Conservation (phyloP, 106 monocot genomes). For the Dactylorhiza incarnata region DNA sequence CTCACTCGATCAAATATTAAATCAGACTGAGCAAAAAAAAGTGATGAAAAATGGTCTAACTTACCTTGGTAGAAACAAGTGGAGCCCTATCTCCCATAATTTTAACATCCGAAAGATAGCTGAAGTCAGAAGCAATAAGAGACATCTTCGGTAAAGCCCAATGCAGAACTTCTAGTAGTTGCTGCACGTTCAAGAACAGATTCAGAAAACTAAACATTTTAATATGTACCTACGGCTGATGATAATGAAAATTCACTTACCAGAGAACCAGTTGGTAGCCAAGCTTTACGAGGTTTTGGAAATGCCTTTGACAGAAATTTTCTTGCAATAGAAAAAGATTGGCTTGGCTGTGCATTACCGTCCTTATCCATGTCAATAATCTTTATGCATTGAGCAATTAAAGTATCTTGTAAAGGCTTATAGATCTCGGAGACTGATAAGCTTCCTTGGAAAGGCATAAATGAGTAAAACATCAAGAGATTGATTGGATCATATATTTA, state of each 20-base stretch:
- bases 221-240: neutral
- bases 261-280: conserved; percentile 95
- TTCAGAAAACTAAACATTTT: neutral
- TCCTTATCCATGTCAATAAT: conserved; percentile 54
- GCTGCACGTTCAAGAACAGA: conserved; percentile 36
- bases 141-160: conserved; percentile 91
- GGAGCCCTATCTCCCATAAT: conserved; percentile 90
- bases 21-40: neutral
- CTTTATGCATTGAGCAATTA: conserved; percentile 63
- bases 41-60: neutral
- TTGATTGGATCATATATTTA: neutral
- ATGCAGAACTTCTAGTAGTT: conserved; percentile 87
- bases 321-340: conserved; percentile 28
- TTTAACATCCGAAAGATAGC: conserved; percentile 87
- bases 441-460: conserved; percentile 39
- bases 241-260: conserved; percentile 24
- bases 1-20: neutral
- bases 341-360: conserved; percentile 6
- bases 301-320: conserved; percentile 60
- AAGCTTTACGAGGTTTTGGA: conserved; percentile 79
- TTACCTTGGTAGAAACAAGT: conserved; percentile 89
- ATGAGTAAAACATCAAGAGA: conserved; percentile 7
- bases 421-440: conserved; percentile 57
- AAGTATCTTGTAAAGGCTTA: conserved; percentile 70
- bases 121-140: conserved; percentile 89